Base-by-base conservation (phyloP, 345 rosid species). In the Cardamine resedifolia region DNA sequence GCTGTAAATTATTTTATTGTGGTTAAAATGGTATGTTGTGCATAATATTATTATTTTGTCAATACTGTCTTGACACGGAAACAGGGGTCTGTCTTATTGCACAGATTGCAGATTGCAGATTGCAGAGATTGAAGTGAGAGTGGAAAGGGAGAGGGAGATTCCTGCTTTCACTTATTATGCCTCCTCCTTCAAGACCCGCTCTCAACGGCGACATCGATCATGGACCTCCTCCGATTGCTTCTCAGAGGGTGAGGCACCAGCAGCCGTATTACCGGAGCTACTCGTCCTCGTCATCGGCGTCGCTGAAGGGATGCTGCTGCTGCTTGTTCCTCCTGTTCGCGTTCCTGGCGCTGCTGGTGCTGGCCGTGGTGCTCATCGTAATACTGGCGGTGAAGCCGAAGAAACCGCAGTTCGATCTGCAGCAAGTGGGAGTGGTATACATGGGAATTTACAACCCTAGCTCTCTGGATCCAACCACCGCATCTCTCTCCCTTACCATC, bases 361-460 rank as follows among this genome's bases (percentile, higher is more conserved):
- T 95, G 6, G 98, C 96, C 4, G 77, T 87, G 15, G 90, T 84
- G 39, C 90, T 95, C 44, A 63, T 95, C 57, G 75, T 95, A 26
- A 64, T 91, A 78, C 90, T 95, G 30, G 99, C 96, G 47, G 92
- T 95, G 64, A 95, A 95, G 70, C 99, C 99, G 76, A 91, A 91
- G 72, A 91, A 90, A 34, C 99, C 99, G 47, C 98, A 95, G 72
- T 95, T 95, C 82, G 99, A 95, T 85, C 96, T 95, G 66, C 97
- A 95, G 61, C 96, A 89, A 80, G 99, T 95, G 5, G 93, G 83
- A 24, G 98, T 95, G 28, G 90, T 88, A 78, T 85, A 88, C 82
- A 87, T 89, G 95, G 96, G 98, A 67, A 91, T 91, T 68, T 49
- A 81, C 7, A 71, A 58, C 73, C 77, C 77, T 0, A 65, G 77